Base-by-base conservation (phyloP, 345 rosid species). In the Passiflora organensis region DNA sequence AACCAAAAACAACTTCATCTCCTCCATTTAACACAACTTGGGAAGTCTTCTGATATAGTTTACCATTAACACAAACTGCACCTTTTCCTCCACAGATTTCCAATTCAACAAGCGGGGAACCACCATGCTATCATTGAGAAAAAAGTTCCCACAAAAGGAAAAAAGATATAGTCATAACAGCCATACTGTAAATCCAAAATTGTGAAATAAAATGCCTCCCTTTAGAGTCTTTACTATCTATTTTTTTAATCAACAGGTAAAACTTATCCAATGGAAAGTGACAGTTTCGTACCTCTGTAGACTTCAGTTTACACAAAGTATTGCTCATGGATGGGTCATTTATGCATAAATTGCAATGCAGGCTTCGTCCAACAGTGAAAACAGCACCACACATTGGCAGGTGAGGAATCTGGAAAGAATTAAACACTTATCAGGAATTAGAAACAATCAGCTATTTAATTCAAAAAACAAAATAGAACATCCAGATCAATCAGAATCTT, bases 71-170 rank as follows among this genome's bases (percentile, higher is more conserved):
- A 59, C 79, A 89, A 51, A 93, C 99, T 32, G 64, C 71, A 65
- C 91, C 91, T 70, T 89, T 86, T 51, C 80, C 81, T 58, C 96
- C 99, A 20, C 74, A 58, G 28, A 94, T 76, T 71, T 94, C 90
- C 59, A 94, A 59, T 28, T 77, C 50, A 28, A 95, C 89, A 43
- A 71, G 78, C 24, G 88, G 72, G 54, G 83, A 68, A 58, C 82
- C 85, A 66, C 79, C 89, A 15, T 71, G 69, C 99, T 89, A 75
- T 51, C 52, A 23, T 5, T 22, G n/a, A n/a, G 14, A 46, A 15
- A n/a, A 45, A 46, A 21, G n/a, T n/a, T n/a, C n/a, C n/a, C n/a
- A n/a, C n/a, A n/a, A n/a, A n/a, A 19, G 15, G 14, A 65, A 28
- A 22, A 32, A 20, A 2, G 32, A 16, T n/a, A n/a, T n/a, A 53